phyloP scores from a whole-genome alignment of 2,329 filamentous ascomycete species.

The Teratosphaeriaceae sp. region DNA sequence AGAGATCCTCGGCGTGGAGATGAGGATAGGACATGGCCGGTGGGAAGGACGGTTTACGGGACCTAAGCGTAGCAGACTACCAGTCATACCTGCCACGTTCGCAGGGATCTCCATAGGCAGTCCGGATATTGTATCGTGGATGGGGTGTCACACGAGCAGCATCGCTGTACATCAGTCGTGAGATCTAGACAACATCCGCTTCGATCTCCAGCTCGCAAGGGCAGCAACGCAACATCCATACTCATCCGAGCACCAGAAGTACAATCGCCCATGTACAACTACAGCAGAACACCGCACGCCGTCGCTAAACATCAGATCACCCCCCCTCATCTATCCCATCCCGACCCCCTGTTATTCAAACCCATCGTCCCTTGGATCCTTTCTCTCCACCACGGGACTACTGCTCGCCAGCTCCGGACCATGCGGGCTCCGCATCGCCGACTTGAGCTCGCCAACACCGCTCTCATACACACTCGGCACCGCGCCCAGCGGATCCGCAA shows the following conservation, averaged over 20 bases:
- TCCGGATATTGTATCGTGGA: too few species aligned
- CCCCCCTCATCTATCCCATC: background rate
- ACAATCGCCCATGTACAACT: too few species aligned
- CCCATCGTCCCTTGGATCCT: slow-evolving; percentile 23
- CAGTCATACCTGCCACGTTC: too few species aligned
- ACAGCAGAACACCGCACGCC: slow-evolving; percentile 6
- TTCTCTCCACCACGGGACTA: slow-evolving; percentile 16
- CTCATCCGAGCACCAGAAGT: too few species aligned
- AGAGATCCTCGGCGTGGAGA: background rate
- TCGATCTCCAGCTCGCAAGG: too few species aligned
- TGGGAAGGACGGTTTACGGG: too few species aligned
- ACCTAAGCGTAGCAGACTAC: too few species aligned
- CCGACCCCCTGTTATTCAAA: slow-evolving; percentile 20
- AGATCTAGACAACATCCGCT: too few species aligned
- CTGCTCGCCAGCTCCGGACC: slow-evolving; percentile 9
- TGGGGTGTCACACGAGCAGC: too few species aligned
- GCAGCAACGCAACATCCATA: too few species aligned
- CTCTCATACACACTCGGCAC: slow-evolving; percentile 21
- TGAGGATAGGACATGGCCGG: background rate
- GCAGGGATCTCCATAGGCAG: too few species aligned
- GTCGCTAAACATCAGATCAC: slow-evolving; percentile 8
- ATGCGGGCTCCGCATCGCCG: slow-evolving; percentile 13
- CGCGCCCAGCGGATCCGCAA: slow-evolving; percentile 27
- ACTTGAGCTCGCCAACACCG: background rate
- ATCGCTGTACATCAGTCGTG: too few species aligned